Evolutionary conservation across 2,329 filamentous ascomycete genomes (phyloP), one percentile per base, ranked within the genome.

Genomic region (Neonectria coccinea): DNA sequence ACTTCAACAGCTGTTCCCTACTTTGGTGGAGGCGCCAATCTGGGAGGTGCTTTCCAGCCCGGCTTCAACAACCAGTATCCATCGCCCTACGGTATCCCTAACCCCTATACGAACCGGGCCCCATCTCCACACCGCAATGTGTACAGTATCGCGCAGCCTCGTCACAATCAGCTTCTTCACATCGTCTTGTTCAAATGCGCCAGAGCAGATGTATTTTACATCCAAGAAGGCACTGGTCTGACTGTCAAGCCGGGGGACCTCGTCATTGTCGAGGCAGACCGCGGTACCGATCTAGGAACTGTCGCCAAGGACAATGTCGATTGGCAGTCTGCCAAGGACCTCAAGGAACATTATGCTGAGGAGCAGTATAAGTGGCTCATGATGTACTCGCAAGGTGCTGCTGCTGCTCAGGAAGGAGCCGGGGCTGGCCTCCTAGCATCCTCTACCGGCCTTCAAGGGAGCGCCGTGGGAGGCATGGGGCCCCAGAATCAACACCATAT

Each of bases 281-380:
- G 96, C 67, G 96, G 96, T 50, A 97, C 94, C 22, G 97, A 99
- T 76, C 86, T 99, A 39, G 97, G 96, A 48, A 97, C 95, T 27
- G 95, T 99, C 29, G 92, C 93, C 56, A 89, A 92, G 70, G 92
- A 94, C 67, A 94, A 97, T 72, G 89, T 98, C 42, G 92, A 93
- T 67, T 94, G 94, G 86, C 91, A 94, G 70, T 88, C 91, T 56
- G 96, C 96, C 9, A 94, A 96, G 74, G 91, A 96, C 52, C 82
- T 94, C 70, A 97, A 97, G 78, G 93, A 97, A 72, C 91, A 96
- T 72, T 97, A 95, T 70, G 92, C 92, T 2, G 93, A 97, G 77
- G 94, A 98, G 77, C 96, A 99, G 78, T 97, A 97, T 81, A 94
- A 94, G 75, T 98, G 95, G 93, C 86, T 99, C 57, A 97, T 98